Base-by-base conservation (phyloP, 257 asterid genomes). In the Petunia axillaris region DNA sequence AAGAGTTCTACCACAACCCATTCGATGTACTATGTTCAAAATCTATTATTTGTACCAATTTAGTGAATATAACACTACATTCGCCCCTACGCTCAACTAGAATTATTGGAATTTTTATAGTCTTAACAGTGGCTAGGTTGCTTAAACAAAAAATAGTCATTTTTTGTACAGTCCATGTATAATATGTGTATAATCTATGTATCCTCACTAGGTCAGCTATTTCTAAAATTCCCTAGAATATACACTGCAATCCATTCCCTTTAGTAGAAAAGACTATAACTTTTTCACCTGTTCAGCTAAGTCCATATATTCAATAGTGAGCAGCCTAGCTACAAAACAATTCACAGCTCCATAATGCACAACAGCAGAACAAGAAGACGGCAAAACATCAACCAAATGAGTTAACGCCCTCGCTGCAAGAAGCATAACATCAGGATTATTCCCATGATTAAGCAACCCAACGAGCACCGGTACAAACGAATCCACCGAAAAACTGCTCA, bases 381-480 rank as follows among this genome's bases (percentile, higher is more conserved):
- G 99, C 58, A 96, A 86, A 46, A 94, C 98, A 78, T 96, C 99
- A 77, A 96, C 99, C 92, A 96, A 86, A 83, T 96, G 98, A 0
- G 99, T 96, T 79, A 94, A 89, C 16, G 95, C 98, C 90, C 98
- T 87, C 5, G 99, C 98, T 13, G 99, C 98, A 50, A 94, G 90
- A 65, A 96, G 93, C 99, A 96, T 96, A 83, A 93, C 90, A 79
- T 96, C 98, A 1, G 98, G 91, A 87, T 94, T 96, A 79, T 88
- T 91, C 87, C 90, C 98, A 43, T 91, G 98, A 79, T 91, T 94
- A 78, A 96, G 96, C 79, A 96, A 81, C 57, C 97, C 99, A 70
- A 96, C 99, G 63, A 96, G 91, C 85, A 96, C 98, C 3, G 98
- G 99, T 76, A 93, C 99, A 87, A 92, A 96, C n/a, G 97, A 89